Evolutionary conservation across 129 eudicot species (phyloP).

Genomic region (sunflower (Helianthus annuus)): HanXRQr2.0-SUNRISE NC_035439.2:3834445-3834944

Average conservation of each 20-base stretch:
- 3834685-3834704: not conserved
- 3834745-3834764: not conserved
- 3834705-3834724: not conserved
- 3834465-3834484: not conserved
- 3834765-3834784: not conserved
- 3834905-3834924: too few species aligned
- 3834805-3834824: not conserved
- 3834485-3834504: conserved; percentile 36
- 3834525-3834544: conserved; percentile 47
- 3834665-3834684: not conserved
- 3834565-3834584: conserved; percentile 29
- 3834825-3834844: not conserved
- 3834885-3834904: too few species aligned
- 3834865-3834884: not conserved
- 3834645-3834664: not conserved
- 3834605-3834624: not conserved
- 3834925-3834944: too few species aligned
- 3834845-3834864: not conserved
- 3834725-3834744: not conserved
- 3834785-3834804: not conserved
- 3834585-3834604: conserved; percentile 4
- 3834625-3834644: not conserved
- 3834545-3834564: conserved; percentile 30
- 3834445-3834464: too few species aligned
- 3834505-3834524: conserved; percentile 45